Base-by-base conservation (phyloP, 345 rosid species). In the Punica granatum region DNA sequence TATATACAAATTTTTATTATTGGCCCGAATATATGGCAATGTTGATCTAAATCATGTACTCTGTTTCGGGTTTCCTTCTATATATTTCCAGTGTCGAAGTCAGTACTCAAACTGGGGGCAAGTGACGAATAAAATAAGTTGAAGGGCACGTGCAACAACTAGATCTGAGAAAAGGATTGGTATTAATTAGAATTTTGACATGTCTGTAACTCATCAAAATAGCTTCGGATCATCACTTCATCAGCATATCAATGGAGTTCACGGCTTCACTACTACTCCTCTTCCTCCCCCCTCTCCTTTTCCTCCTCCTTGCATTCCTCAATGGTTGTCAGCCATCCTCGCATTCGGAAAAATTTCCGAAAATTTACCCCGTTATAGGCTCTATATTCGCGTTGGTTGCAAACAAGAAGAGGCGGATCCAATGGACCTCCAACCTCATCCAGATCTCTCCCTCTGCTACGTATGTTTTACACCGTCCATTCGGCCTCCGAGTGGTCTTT, bases 331-430 rank as follows among this genome's bases (percentile, higher is more conserved):
- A 14, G 13, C 2, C 66, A 4, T 9, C 30, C 26, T 3, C 61
- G 26, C 21, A 21, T 56, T n/a, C 61, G 15, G 31, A 6, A 56
- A 65, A 54, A 14, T 56, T 72, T 35, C 80, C 85, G 35, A 77
- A 81, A 44, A 70, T 81, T 9, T 80, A 81, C 67, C 90, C 90
- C 0, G 23, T 85, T 33, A 71, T 88, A 42, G 90, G 88, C 30
- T 79, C 82, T 58, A 58, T 62, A 64, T 68, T 85, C 9, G 69
- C 70, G 3, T 0, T 73, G 16, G 48, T 59, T 9, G 48, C 67
- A 26, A 83, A 85, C 72, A 67, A 56, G 30, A 49, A 72, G 51
- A 77, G 85, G 15, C 77, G 74, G 43, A 32, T 72, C 14, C 80
- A 82, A 21, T 88, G 92, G 92, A 76, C 70, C 0, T 71, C 84